Evolutionary conservation across 371 early-diverging fungal genomes (phyloP), one percentile per base, ranked within the genome.

Genomic region (Basidiobolus meristosporus): DNA sequence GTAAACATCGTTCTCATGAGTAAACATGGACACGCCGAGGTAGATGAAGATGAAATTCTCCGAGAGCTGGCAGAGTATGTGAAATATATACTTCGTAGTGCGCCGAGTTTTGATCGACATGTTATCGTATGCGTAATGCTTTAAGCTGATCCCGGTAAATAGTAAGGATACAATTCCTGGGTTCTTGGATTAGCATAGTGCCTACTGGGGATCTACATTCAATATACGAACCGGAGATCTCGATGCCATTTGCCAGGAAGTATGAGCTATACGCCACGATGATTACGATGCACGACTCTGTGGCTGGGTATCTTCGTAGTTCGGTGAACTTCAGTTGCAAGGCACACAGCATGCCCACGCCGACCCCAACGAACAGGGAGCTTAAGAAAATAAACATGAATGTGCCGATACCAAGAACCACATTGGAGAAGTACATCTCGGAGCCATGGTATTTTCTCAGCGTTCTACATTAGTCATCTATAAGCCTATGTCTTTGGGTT

Each of bases 31-130:
- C 36, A 95, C 65, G 9, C 92, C 96, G 18, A 95, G 65, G 47
- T 91, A 90, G 45, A 95, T 86, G 51, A 92, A 95, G 48, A 90
- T 81, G 52, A 95, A 91, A 49, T 86, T 90, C 47, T 95, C 96
- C 0, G 83, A 77, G n/a, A 92, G 63, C 44, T 88, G 84, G 0
- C 86, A 73, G 22, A 90, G 56, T n/a, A 95, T 75, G 22, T 82
- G 75, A 54, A 87, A 89, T 59, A 90, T 65, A 44, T 78, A 77
- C 51, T 81, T 79, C 20, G 88, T 85, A 0, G 89, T 83, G 22
- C 73, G 51, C 51, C 80, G 68, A 20, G 78, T 74, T 21, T 66
- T 61, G 7, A 57, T 36, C 1, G 82, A 80, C 68, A 95, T 65
- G 55, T 87, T 90, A 45, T 78, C 77, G 54, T 84, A 86, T 0